phyloP scores from a whole-genome alignment of 2,329 filamentous ascomycete species.

The Cercospora brassicicola region DNA sequence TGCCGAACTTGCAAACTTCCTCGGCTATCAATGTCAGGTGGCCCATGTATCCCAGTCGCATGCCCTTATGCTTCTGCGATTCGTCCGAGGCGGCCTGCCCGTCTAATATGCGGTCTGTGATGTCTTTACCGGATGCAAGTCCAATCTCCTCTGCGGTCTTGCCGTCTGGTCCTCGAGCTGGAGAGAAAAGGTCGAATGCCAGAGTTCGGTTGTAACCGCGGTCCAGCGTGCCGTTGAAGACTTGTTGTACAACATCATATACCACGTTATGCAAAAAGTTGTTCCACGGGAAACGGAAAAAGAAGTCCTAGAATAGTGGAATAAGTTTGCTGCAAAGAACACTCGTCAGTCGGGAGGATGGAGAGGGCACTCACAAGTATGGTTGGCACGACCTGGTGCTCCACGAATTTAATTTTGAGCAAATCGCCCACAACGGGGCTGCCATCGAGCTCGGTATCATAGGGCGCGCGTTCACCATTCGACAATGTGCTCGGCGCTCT shows the following conservation, averaged over 20 bases:
- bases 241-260: constrained; percentile 97
- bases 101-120: constrained; percentile 88
- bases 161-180: constrained; percentile 26
- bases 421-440: constrained; percentile 88
- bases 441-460: constrained; percentile 60
- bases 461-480: constrained; percentile 40
- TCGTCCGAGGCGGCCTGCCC: constrained; percentile 85
- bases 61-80: constrained; percentile 78
- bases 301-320: constrained; percentile 70
- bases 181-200: constrained; percentile 79
- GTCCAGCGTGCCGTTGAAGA: constrained; percentile 98
- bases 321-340: constrained; percentile 10
- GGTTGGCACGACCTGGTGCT: constrained; percentile 89
- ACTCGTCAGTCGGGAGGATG: neutral
- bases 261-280: constrained; percentile 99
- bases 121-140: constrained; percentile 68
- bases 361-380: constrained; percentile 69
- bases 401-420: constrained; percentile 93
- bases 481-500: constrained; percentile 22
- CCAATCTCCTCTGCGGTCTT: constrained; percentile 29
- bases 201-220: constrained; percentile 87
- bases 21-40: constrained; percentile 96
- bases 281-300: constrained; percentile 98
- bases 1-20: constrained; percentile 97
- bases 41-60: constrained; percentile 96